These are phyloP conservation scores for Rhynchospora pubera DNA, from an alignment of 176 grass and related monocot genomes.

Conservation along the genomic window DNA sequence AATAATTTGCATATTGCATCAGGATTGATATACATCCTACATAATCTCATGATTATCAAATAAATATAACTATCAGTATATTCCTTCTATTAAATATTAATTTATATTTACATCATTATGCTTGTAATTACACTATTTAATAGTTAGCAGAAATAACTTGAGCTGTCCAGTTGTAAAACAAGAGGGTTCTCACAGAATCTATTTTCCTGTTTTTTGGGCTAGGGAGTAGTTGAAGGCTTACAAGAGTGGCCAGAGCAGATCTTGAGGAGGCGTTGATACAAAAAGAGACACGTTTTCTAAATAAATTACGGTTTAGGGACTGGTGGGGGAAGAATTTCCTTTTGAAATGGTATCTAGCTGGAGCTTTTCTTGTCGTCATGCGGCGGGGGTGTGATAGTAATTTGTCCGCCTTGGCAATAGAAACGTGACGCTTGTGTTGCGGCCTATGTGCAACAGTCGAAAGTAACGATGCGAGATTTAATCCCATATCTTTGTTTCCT, in stretches of 20 bases:
- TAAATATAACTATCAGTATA: too few species aligned
- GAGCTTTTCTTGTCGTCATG: conserved; percentile 54
- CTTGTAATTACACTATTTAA: background rate
- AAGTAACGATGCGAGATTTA: conserved; percentile 5
- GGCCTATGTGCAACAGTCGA: conserved; percentile 12
- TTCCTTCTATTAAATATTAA: too few species aligned
- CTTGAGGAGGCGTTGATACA: background rate
- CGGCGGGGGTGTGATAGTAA: conserved; percentile 2
- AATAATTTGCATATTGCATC: too few species aligned
- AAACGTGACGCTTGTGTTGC: conserved; percentile 18
- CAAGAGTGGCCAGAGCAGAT: conserved; percentile 19
- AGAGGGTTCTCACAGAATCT: background rate
- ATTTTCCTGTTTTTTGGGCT: conserved; percentile 1
- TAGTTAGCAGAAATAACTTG: background rate
- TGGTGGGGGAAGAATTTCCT: background rate
- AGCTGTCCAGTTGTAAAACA: background rate
- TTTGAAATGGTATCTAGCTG: conserved; percentile 38
- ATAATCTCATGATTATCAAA: too few species aligned
- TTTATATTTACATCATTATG: too few species aligned
- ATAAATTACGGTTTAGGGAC: conserved; percentile 6
- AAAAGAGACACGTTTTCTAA: background rate
- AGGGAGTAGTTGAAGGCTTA: conserved; percentile 6
- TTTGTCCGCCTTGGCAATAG: background rate
- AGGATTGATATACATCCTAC: too few species aligned
- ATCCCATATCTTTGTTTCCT: conserved; percentile 23